Evolutionary conservation across 495 filamentous ascomycete genomes (phyloP), one percentile per base, ranked within the genome.

Genomic region (Cudoniella acicularis): DNA sequence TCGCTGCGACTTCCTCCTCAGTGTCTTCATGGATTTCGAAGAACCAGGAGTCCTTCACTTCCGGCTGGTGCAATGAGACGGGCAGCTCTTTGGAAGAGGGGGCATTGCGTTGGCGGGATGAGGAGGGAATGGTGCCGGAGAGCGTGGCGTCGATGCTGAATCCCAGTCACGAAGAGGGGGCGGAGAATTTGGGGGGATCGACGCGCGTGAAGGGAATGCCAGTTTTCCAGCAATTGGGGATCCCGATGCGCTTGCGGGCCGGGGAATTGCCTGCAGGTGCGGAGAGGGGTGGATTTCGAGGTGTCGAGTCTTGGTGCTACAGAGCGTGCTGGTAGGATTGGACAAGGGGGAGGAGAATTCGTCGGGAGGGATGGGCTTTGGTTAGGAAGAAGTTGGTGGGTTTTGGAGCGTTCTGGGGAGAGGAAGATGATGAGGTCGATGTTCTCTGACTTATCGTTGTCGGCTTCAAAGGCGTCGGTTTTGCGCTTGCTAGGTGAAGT

Each of bases 1-100:
- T 97, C 54, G 90, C 87, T 71, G 91, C 87, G 64, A 92, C 85
- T 64, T 98, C 90, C 63, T 95, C 88, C 25, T 83, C 81, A 0
- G 89, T 89, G 72, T 98, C 94, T 68, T 96, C 92, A 67, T 98
- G 86, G 71, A 98, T 98, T 41, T 91, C 86, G 70, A 98, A 98
- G 75, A 87, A 87, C 93, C 93, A 96, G n/a, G 81, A 81, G 20
- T 83, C 82, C 22, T 80, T 83, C 46, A 75, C 69, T 50, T 80
- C 78, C 11, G 79, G 56, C 41, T 79, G 72, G 60, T 54, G 64
- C 65, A 59, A 23, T 62, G 56, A 49, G 16, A 47, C 23, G 18
- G 47, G 52, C 4, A 52, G 45, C 11, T 40, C 40, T 27, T 59
- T 59, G n/a, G 41, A 20, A 21, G 40, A 3, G 41, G 17, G 4